A percentile compares a stretch with the other conserved stretches of the same genome.
phyloP scores from a whole-genome alignment of 1,284 basidiomycete genomes.

The Ceratobasidium sp. region DNA sequence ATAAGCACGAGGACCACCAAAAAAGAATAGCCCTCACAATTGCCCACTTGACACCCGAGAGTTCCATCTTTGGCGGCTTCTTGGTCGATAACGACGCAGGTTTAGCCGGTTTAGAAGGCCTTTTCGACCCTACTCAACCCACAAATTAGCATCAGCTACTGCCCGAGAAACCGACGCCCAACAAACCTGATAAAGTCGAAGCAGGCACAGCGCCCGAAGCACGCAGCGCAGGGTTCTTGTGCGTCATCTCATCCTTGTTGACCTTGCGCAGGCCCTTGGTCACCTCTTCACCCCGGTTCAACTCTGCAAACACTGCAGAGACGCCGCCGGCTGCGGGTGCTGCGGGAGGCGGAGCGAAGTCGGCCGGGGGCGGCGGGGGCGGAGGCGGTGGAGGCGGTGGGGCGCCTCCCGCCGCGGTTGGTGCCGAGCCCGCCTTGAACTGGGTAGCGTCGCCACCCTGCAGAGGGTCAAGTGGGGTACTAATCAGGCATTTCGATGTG shows the following conservation, averaged over 20 bases:
- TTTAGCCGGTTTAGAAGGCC: slow-evolving; percentile 82
- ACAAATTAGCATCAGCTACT: slow-evolving; percentile 48
- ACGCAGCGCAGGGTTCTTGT: slow-evolving; percentile 95
- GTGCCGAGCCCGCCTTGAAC: slow-evolving; percentile 61
- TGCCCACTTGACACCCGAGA: slow-evolving; percentile 96
- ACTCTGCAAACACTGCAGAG: slow-evolving; percentile 90
- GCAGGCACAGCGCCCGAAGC: slow-evolving; percentile 74
- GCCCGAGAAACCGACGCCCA: slow-evolving; percentile 25
- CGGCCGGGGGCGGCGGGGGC: slow-evolving; percentile 69
- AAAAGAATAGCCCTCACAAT: slow-evolving; percentile 69
- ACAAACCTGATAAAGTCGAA: slow-evolving; percentile 49
- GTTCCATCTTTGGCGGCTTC: slow-evolving; percentile 91
- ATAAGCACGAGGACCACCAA: neutral
- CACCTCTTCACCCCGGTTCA: slow-evolving; percentile 92
- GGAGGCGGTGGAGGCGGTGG: slow-evolving; percentile 62
- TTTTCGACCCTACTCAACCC: slow-evolving; percentile 63
- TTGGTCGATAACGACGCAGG: slow-evolving; percentile 84
- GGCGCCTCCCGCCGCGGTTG: slow-evolving; percentile 54
- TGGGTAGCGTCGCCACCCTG: slow-evolving; percentile 75
- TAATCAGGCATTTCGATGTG: slow-evolving; percentile 25
- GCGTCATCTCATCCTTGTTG: slow-evolving; percentile 96
- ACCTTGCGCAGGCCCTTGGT: slow-evolving; percentile 95
- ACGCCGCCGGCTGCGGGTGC: slow-evolving; percentile 67
- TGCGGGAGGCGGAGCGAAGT: slow-evolving; percentile 62
- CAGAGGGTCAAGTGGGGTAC: slow-evolving; percentile 35